Evolutionary conservation across 129 eudicot species (phyloP).

Genomic region (Lonicera japonica): DNA sequence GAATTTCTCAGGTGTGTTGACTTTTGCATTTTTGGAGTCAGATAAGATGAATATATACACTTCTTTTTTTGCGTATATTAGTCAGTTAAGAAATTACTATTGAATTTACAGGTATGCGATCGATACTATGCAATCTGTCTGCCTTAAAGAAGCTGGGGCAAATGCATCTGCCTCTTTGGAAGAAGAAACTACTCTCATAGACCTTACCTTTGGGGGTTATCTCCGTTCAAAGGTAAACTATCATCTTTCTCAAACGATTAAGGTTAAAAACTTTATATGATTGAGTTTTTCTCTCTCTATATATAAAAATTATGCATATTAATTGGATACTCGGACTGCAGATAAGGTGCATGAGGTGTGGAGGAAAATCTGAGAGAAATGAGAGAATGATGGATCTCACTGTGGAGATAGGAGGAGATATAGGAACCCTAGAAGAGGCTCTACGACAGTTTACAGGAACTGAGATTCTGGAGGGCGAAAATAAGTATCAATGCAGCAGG

Average conservation of each 20-base stretch:
- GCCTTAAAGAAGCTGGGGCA: conserved; percentile 56
- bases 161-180: conserved; percentile 34
- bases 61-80: neutral
- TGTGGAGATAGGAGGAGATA: conserved; percentile 78
- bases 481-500: conserved; percentile 93
- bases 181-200: conserved; percentile 80
- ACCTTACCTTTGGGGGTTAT: conserved; percentile 94
- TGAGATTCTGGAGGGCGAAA: conserved; percentile 83
- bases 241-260: neutral
- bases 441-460: conserved; percentile 60
- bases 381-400: conserved; percentile 96
- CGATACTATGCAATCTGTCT: conserved; percentile 71
- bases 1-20: conserved; percentile 64
- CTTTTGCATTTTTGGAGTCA: neutral
- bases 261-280: neutral
- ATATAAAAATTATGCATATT: neutral
- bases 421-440: conserved; percentile 72
- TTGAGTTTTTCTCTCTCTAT: neutral
- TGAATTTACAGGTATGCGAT: conserved; percentile 54
- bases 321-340: conserved; percentile 17
- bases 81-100: neutral
- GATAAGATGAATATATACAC: neutral
- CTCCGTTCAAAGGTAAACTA: conserved; percentile 74
- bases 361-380: conserved; percentile 65
- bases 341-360: conserved; percentile 82